Base-by-base conservation (phyloP, 345 rosid species). In the Raphanus raphanistrum region DNA sequence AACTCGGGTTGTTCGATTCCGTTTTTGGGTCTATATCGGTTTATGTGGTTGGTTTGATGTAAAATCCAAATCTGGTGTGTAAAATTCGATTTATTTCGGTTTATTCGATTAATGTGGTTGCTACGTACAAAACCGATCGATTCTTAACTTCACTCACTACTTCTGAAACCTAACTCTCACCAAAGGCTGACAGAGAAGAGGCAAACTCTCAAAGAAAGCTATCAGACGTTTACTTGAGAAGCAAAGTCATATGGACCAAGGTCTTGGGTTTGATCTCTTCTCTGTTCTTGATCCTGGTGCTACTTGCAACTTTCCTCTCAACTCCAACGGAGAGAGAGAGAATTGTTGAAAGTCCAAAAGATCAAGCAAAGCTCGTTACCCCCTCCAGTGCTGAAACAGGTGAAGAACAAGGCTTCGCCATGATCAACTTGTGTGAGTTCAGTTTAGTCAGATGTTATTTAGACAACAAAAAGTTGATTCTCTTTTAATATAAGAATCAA, bases 361-460 rank as follows among this genome's bases (percentile, higher is more conserved):
- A 70, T 32, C 69, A 33, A 52, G 60, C 41, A 4, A 76, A 65
- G 60, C 75, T 88, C 52, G 71, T 81, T 28, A 92, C 90, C 48
- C 48, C 93, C 97, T 7, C 89, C 86, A 12, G 91, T 88, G 4
- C 64, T 88, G 75, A 91, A 91, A 69, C 91, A 41, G 73, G 85
- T 90, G 0, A 86, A 88, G 73, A 90, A 88, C 84, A 86, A 68
- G 67, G 89, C 86, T 9, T 83, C 90, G 78, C 97, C 97, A 92
- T 82, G 97, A 94, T 21, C 81, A 21, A 21, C 31, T 72, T 78
- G 57, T 58, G 13, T 68, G 58, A 27, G 74, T 68, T 48, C 50
- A 59, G 58, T 48, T 33, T 60, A 60, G 52, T 48, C 59, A 6
- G 17, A 28, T 73, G 64, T 72, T 60, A 68, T 79, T 21, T 8